Evolutionary conservation across 352 stramenopile species (phyloP).

Genomic region (Phytophthora megakarya): DNA sequence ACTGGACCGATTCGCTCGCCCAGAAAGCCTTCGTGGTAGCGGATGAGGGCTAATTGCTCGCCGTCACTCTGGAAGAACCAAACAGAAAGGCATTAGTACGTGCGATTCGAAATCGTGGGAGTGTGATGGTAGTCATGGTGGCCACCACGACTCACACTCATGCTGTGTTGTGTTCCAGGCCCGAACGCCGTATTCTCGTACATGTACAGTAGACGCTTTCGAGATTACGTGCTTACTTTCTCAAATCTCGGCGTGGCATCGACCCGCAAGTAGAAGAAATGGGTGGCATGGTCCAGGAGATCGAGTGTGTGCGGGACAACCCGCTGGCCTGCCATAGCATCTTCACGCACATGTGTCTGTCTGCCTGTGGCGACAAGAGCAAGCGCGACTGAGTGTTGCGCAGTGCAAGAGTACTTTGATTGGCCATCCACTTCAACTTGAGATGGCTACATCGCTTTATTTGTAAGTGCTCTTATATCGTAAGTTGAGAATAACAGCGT

Average conservation of each 20-base stretch:
- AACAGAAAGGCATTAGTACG: no score
- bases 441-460: constrained; percentile 22
- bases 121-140: no score
- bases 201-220: constrained; percentile 70
- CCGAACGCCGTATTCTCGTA: constrained; percentile 74
- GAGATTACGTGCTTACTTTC: constrained; percentile 86
- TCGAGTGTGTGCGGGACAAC: constrained; percentile 79
- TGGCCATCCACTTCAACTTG: constrained; percentile 15
- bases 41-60: constrained; percentile 87
- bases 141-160: constrained; percentile 82
- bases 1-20: constrained; percentile 97
- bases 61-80: no score
- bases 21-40: constrained; percentile 97
- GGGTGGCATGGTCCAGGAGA: constrained; percentile 88
- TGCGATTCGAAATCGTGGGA: no score
- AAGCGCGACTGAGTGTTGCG: constrained; percentile 71
- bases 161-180: constrained; percentile 83
- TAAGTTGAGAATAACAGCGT: no score
- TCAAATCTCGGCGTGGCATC: constrained; percentile 81
- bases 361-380: constrained; percentile 77
- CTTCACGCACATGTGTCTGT: constrained; percentile 82
- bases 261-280: constrained; percentile 84
- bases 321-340: constrained; percentile 85
- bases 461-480: no score
- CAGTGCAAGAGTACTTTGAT: constrained; percentile 77